Percentiles rank a stretch among this genome's conserved stretches.
phyloP scores from a whole-genome alignment of 768 basidiomycete genomes.

The Coprinopsis sp. region DNA sequence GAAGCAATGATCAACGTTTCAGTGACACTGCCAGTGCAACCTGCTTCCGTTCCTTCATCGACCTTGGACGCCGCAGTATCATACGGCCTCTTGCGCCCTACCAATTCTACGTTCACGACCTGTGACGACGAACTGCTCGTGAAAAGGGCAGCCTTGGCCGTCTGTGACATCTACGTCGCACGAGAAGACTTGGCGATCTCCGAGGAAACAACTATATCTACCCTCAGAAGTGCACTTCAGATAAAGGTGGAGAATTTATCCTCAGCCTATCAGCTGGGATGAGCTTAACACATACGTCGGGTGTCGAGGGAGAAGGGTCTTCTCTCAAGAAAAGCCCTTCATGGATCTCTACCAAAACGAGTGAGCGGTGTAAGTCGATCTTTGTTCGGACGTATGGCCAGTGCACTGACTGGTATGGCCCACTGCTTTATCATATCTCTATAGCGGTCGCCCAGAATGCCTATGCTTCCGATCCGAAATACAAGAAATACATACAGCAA shows the following conservation, averaged over 20 bases:
- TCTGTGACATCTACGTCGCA: too few species aligned
- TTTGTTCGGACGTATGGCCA: too few species aligned
- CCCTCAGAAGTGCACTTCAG: constrained; percentile 7
- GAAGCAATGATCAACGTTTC: neutral
- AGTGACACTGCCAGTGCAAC: neutral
- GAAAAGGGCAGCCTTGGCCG: too few species aligned
- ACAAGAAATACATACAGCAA: constrained; percentile 87
- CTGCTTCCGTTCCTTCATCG: too few species aligned
- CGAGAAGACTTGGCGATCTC: too few species aligned
- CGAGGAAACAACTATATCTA: neutral
- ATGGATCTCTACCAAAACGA: constrained; percentile 39
- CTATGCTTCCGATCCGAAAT: constrained; percentile 82
- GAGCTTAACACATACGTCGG: constrained; percentile 26
- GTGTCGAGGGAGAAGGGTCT: constrained; percentile 29
- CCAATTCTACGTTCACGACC: too few species aligned
- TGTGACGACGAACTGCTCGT: too few species aligned
- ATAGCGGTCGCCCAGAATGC: constrained; percentile 48
- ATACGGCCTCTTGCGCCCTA: too few species aligned
- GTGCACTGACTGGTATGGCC: neutral
- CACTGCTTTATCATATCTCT: constrained; percentile 7
- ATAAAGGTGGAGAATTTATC: too few species aligned
- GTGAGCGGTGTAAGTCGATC: constrained; percentile 44
- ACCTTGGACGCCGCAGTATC: too few species aligned
- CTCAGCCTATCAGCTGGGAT: too few species aligned
- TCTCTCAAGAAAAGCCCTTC: constrained; percentile 34